Evolutionary conservation across 768 basidiomycete genomes (phyloP).

Genomic region (Lentinula guzmanii): DNA sequence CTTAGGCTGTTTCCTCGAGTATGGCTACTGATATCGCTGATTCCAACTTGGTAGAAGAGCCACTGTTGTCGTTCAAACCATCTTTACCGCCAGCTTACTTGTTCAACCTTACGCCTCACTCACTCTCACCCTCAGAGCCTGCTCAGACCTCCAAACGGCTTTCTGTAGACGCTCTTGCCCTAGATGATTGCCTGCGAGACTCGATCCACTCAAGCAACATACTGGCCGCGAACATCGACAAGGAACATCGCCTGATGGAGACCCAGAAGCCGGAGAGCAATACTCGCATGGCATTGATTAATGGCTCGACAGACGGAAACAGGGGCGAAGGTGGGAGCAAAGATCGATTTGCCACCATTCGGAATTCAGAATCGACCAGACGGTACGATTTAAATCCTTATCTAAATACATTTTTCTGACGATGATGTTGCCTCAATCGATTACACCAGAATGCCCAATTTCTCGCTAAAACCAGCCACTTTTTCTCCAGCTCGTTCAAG

Average conservation of each 20-base stretch:
- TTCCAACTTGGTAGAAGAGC: neutral
- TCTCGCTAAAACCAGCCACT: neutral
- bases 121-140: neutral
- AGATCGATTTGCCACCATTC: neutral
- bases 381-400: neutral
- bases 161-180: neutral
- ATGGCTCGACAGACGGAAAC: neutral
- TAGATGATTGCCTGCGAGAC: neutral
- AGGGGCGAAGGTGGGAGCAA: neutral
- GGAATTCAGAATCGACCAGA: neutral
- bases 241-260: neutral
- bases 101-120: neutral
- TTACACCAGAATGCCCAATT: neutral
- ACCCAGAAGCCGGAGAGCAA: neutral
- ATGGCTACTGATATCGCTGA: neutral
- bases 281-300: neutral
- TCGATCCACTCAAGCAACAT: neutral
- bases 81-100: no score
- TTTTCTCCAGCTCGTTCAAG: neutral
- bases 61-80: neutral
- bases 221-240: neutral
- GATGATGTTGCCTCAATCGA: neutral
- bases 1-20: neutral
- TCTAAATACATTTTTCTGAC: neutral
- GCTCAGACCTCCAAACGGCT: neutral